These are phyloP conservation scores for Cenchrus fungigraminus DNA, from an alignment of 176 grass and related monocot species.

Conservation along the genomic window DNA sequence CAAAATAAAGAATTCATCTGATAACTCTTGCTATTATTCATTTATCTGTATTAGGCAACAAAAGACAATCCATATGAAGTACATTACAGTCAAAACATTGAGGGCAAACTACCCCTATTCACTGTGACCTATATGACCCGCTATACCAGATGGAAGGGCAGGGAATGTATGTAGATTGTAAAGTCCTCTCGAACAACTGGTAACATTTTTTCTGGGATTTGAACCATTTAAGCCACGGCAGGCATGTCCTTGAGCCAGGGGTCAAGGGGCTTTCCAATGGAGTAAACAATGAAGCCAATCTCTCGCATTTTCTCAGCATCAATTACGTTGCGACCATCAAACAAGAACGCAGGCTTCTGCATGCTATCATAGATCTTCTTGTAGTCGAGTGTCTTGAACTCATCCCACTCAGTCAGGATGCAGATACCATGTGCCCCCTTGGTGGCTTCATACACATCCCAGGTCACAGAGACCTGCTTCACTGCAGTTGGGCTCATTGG, in stretches of 20 bases:
- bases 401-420: constrained; percentile 74
- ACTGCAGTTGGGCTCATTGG: constrained; percentile 57
- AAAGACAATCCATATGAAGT: constrained; percentile 12
- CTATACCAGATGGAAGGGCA: neutral
- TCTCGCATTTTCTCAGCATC: constrained; percentile 52
- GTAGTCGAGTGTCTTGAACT: constrained; percentile 66
- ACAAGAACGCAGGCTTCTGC: constrained; percentile 69
- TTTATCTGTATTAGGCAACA: constrained; percentile 25
- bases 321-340: constrained; percentile 61
- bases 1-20: neutral
- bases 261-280: constrained; percentile 69
- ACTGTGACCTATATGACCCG: constrained; percentile 17
- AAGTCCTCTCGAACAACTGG: neutral
- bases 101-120: neutral
- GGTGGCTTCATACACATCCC: constrained; percentile 64
- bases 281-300: constrained; percentile 69
- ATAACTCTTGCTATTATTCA: constrained; percentile 33
- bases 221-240: constrained; percentile 51
- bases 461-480: constrained; percentile 61
- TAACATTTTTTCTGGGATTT: neutral
- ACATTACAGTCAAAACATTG: constrained; percentile 5
- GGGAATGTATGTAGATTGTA: neutral
- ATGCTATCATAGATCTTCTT: constrained; percentile 68
- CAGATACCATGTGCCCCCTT: constrained; percentile 66
- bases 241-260: constrained; percentile 75